Conservation (phyloP, 2,329 filamentous ascomycete genomes). For the Xylaria polymorpha region DNA sequence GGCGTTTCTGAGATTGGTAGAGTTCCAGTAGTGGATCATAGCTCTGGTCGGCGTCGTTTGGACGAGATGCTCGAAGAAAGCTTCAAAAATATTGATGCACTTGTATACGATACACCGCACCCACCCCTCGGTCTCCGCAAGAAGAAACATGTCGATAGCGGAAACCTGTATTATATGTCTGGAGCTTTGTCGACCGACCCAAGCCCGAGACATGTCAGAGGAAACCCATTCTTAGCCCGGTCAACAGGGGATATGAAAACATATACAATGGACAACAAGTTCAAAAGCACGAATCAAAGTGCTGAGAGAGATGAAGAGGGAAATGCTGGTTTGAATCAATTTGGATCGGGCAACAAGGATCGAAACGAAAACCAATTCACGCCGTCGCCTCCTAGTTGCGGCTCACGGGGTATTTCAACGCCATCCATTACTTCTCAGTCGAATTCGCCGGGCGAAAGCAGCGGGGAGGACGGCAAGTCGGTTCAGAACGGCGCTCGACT, state of each 20-base stretch:
- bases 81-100: conserved; percentile 31
- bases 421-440: neutral
- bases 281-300: neutral
- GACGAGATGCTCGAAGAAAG: conserved; percentile 34
- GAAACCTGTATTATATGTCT: conserved; percentile 35
- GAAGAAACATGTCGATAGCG: neutral
- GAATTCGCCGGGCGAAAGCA: neutral
- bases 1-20: neutral
- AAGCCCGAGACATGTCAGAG: neutral
- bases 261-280: neutral
- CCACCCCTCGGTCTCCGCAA: neutral
- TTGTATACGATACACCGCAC: conserved; percentile 31
- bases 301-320: neutral
- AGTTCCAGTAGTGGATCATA: neutral
- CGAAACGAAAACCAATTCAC: neutral
- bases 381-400: neutral
- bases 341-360: neutral
- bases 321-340: neutral
- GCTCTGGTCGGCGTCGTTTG: conserved; percentile 24
- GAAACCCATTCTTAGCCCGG: neutral
- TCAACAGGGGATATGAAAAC: neutral
- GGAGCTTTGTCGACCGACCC: conserved; percentile 25
- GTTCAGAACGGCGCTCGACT: neutral
- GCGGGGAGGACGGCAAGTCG: neutral
- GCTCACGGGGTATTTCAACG: neutral